Evolutionary conservation across 2,329 filamentous ascomycete species (phyloP).

Genomic region (Fusarium guadeloupense): DNA sequence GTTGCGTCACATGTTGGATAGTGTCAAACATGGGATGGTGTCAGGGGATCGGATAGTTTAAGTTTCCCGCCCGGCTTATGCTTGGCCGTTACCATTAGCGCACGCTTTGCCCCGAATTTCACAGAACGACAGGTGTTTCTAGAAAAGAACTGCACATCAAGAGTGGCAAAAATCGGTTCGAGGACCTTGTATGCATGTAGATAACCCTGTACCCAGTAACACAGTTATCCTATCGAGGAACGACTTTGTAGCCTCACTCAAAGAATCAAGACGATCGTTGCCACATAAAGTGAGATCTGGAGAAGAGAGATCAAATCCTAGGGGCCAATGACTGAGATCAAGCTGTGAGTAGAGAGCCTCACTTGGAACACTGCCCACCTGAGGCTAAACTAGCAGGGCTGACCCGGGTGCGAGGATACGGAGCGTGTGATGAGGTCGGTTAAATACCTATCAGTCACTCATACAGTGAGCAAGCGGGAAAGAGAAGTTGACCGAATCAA

Average conservation of each 20-base stretch:
- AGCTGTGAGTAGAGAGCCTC: conserved; percentile 4
- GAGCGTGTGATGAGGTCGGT: neutral
- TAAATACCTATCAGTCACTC: neutral
- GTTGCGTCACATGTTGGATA: conserved; percentile 30
- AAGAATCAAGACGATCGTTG: conserved; percentile 3
- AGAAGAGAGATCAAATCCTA: neutral
- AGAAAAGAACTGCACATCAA: conserved; percentile 29
- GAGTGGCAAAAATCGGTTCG: conserved; percentile 22
- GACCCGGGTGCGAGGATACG: conserved; percentile 2
- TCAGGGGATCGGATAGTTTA: conserved; percentile 13
- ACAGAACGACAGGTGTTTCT: conserved; percentile 20
- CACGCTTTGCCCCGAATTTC: conserved; percentile 6
- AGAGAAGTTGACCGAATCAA: too few relatives aligned
- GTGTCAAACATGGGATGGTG: neutral
- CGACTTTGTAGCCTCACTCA: conserved; percentile 11
- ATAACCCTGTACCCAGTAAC: conserved; percentile 4
- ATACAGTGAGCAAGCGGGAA: too few relatives aligned
- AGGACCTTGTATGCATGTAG: conserved; percentile 9
- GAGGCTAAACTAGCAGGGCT: conserved; percentile 2
- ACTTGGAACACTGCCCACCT: conserved; percentile 6
- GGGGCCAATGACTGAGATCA: conserved; percentile 3
- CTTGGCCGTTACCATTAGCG: neutral
- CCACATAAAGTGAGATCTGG: conserved; percentile 6
- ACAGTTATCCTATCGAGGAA: conserved; percentile 6
- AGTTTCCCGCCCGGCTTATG: conserved; percentile 14